phyloP scores from a whole-genome alignment of 352 stramenopile species.

The Phytophthora citricola region DNA sequence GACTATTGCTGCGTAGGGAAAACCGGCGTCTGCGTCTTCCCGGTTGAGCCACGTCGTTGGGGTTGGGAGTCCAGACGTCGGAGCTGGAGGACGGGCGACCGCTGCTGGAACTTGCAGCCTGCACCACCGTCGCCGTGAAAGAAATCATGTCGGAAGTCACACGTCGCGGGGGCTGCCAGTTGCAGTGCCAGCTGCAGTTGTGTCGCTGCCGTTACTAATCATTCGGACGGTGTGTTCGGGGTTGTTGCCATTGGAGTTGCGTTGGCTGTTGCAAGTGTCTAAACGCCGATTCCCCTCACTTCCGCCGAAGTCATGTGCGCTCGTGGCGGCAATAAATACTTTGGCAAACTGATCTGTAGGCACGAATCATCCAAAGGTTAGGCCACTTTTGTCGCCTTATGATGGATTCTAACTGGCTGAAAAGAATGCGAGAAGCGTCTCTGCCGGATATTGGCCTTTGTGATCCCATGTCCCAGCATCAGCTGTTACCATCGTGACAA shows the following conservation, averaged over 20 bases:
- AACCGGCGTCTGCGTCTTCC: constrained; percentile 17
- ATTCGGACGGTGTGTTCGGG: not conserved
- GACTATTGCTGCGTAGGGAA: not conserved
- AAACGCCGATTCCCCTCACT: constrained; percentile 1
- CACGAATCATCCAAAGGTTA: constrained; percentile 1
- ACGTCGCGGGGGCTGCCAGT: constrained; percentile 11
- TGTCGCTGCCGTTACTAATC: constrained; percentile 36
- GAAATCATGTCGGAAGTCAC: constrained; percentile 67
- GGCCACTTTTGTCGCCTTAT: too few species aligned
- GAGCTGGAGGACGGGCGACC: constrained; percentile 10
- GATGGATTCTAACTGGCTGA: not conserved
- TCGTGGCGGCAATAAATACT: constrained; percentile 25
- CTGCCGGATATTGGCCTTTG: constrained; percentile 21
- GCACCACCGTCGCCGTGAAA: constrained; percentile 48
- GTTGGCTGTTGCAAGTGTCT: constrained; percentile 5
- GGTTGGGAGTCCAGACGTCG: constrained; percentile 1
- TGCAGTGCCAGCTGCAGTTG: constrained; percentile 13
- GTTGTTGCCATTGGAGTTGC: not conserved
- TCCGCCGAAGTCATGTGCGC: constrained; percentile 13
- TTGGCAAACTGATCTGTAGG: constrained; percentile 16
- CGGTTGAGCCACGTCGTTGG: constrained; percentile 2
- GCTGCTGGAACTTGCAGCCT: not conserved
- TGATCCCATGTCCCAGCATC: constrained; percentile 14
- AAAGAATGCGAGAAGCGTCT: constrained; percentile 1
- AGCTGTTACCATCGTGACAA: constrained; percentile 20